Evolutionary conservation across 1,284 basidiomycete species (phyloP), one percentile per base, ranked within the genome.

Genomic region (Ceratobasidium sp.): DNA sequence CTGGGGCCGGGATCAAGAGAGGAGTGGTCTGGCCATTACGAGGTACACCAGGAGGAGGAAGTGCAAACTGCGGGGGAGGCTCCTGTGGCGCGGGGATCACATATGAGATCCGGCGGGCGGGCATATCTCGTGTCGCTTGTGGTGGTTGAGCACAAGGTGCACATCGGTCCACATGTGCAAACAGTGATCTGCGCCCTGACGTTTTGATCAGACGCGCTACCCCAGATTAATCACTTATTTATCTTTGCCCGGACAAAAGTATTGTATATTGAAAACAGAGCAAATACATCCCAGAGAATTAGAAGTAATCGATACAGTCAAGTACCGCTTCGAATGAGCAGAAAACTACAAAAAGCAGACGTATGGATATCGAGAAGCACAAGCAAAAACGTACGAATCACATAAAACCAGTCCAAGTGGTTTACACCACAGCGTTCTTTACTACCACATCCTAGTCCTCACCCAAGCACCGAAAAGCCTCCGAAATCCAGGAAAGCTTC

Each of bases 401-500:
- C 18, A 23, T 18, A 59, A 60, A 60, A 3, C 58, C 12, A 60
- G 53, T 34, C 53, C 48, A 26, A 16, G 16, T 28, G 21, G 16
- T 36, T 18, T 10, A n/a, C 16, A 32, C 14, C 36, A 6, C 36
- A 39, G 6, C 36, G n/a, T n/a, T 14, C 30, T 55, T 55, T 3
- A 14, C 53, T n/a, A 26, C 50, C 50, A 55, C 53, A n/a, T n/a
- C n/a, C n/a, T n/a, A n/a, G n/a, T n/a, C 18, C 28, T 70, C 53
- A 70, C 26, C 53, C 65, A 41, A 70, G 43, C 53, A 70, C 65
- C 41, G 65, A 70, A 76, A 92, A 89, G 4, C 87, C 87, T 9
- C 85, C 87, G 77, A 92, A 91, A 78, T 92, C 90, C 72, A 92
- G 78, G 78, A 88, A 92, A 9, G 84, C 88, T 77, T 92, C 91